Evolutionary conservation across 352 stramenopile species (phyloP), one percentile per base, ranked within the genome.

Genomic region (Lagenidium sp.): DNA sequence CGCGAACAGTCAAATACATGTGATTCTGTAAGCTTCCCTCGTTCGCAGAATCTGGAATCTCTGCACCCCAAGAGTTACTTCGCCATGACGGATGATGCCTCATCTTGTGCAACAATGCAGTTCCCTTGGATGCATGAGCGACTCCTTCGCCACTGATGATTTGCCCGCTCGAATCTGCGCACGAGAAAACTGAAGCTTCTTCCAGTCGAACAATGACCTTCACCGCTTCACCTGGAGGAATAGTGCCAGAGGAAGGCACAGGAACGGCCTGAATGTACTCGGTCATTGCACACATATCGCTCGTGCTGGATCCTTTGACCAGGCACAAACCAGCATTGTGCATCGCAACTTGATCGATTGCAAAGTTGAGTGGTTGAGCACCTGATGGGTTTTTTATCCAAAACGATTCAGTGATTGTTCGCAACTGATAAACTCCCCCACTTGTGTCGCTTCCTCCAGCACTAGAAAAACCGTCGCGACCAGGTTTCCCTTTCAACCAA

Each of bases 161-260:
- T n/a, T n/a, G n/a, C n/a, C n/a, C n/a, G n/a, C n/a, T n/a, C n/a
- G n/a, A n/a, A 31, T 70, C 52, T 10, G 37, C 35, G 26, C 41
- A 39, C 23, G 53, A 52, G 20, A 59, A 35, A 6, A 53, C 15
- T 6, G 61, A 48, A 16, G 62, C 61, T 67, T 92, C 79, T 60
- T 92, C 78, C 24, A 94, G 58, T 21, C 69, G 67, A 32, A 94
- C 82, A 3, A 63, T 72, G 30, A 94, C 68, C 60, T 92, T 88
- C 30, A 87, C 56, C 3, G 74, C 82, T 30, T 89, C 77, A 25
- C 70, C 73, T 6, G 82, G 75, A 7, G 60, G 57, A 42, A 92
- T 78, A n/a, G 59, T 72, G 2, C 82, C 82, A 1, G 70, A 84
- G 2, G 69, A 85, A 24, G 82, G 82, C 6, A 79, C 61, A 22